These are phyloP conservation scores for Fennellomyces sp. DNA, from an alignment of 371 early-diverging fungal species.

Conservation along the genomic window DNA sequence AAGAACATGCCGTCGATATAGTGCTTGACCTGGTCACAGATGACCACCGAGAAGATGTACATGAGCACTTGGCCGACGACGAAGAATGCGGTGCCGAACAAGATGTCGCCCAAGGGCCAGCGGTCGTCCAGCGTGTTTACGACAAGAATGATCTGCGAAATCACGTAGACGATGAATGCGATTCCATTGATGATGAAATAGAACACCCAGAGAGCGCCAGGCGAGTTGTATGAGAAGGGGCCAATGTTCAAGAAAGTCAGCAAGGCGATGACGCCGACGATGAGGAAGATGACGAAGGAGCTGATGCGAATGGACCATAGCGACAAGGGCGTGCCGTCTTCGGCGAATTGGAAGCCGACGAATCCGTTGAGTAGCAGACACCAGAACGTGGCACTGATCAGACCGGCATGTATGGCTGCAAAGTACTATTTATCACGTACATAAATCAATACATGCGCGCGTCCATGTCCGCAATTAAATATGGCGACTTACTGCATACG, in stretches of 20 bases:
- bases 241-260: constrained; percentile 72
- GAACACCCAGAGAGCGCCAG: constrained; percentile 77
- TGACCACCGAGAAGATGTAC: constrained; percentile 68
- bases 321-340: constrained; percentile 87
- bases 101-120: constrained; percentile 93
- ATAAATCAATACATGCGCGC: background rate
- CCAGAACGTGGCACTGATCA: constrained; percentile 83
- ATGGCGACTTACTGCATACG: constrained; percentile 78
- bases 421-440: constrained; percentile 62
- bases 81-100: constrained; percentile 84
- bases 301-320: constrained; percentile 86
- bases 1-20: constrained; percentile 95
- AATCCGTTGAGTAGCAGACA: constrained; percentile 89
- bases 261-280: constrained; percentile 76
- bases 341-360: constrained; percentile 92
- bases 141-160: constrained; percentile 86
- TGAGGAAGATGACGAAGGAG: constrained; percentile 71
- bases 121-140: constrained; percentile 90
- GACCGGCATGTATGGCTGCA: constrained; percentile 75
- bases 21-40: constrained; percentile 86
- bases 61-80: constrained; percentile 77
- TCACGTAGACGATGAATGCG: constrained; percentile 79
- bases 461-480: background rate
- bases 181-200: constrained; percentile 84
- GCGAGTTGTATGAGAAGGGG: constrained; percentile 61